A percentile compares a stretch with the other conserved stretches of the same genome.
Evolutionary conservation across 2,329 filamentous ascomycete species (phyloP).

Genomic region (Epichloe typhina): DNA sequence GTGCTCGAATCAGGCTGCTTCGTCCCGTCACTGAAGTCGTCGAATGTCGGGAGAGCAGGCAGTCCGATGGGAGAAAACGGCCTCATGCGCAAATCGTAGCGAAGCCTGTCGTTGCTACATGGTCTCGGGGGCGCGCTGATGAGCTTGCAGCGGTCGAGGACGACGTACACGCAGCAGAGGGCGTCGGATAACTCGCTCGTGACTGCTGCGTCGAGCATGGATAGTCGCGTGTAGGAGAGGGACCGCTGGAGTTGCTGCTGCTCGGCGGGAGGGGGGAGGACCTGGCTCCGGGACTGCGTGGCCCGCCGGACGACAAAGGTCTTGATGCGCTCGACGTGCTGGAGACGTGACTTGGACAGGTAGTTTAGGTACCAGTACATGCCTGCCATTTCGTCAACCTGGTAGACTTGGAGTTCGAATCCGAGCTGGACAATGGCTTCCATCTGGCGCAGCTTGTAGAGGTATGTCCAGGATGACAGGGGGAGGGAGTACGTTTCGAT

Average conservation of each 20-base stretch:
- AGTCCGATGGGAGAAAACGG: slow-evolving; percentile 60
- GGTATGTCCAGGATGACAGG: slow-evolving; percentile 77
- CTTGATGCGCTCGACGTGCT: slow-evolving; percentile 62
- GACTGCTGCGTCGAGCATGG: slow-evolving; percentile 52
- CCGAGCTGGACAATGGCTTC: slow-evolving; percentile 81
- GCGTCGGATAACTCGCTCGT: slow-evolving; percentile 43
- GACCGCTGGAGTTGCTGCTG: slow-evolving; percentile 31
- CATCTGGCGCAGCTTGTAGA: slow-evolving; percentile 82
- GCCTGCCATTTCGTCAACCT: slow-evolving; percentile 66
- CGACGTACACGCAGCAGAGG: slow-evolving; percentile 49
- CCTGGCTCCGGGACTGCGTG: slow-evolving; percentile 14
- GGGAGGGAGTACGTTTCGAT: slow-evolving; percentile 53
- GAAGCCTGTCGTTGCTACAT: slow-evolving; percentile 53
- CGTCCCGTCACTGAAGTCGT: slow-evolving; percentile 40
- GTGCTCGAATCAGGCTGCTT: slow-evolving; percentile 26
- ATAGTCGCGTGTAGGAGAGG: slow-evolving; percentile 42
- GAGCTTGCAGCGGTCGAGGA: slow-evolving; percentile 45
- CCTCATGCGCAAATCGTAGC: slow-evolving; percentile 78
- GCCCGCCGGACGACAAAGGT: slow-evolving; percentile 40
- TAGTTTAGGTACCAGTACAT: slow-evolving; percentile 90
- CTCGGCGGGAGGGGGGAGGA: slow-evolving; percentile 19
- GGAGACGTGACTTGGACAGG: slow-evolving; percentile 52
- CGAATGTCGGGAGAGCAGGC: slow-evolving; percentile 52
- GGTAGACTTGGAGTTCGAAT: slow-evolving; percentile 86
- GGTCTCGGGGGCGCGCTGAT: slow-evolving; percentile 40